These are phyloP conservation scores for Trichophaea hybrida DNA, from an alignment of 2,329 filamentous ascomycete genomes.

Conservation along the genomic window DNA sequence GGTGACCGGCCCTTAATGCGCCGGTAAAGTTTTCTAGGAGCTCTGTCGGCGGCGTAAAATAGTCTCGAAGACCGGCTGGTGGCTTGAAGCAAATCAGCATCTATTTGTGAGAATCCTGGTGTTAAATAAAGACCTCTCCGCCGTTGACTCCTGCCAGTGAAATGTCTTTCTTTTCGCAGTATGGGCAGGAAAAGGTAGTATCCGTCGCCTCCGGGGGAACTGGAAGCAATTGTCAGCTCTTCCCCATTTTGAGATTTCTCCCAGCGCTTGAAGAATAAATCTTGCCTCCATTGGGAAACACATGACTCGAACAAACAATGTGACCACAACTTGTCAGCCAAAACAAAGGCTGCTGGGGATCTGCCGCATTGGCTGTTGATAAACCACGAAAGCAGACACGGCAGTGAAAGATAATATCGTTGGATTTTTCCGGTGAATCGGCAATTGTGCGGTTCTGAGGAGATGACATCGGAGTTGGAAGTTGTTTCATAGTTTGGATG, in stretches of 20 bases:
- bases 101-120: background rate
- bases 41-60: slow-evolving; percentile 14
- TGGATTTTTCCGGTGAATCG: slow-evolving; percentile 1
- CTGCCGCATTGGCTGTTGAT: background rate
- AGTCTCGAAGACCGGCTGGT: slow-evolving; percentile 17
- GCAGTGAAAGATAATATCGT: slow-evolving; percentile 19
- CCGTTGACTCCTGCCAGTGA: slow-evolving; percentile 16
- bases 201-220: slow-evolving; percentile 15
- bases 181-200: slow-evolving; percentile 19
- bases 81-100: slow-evolving; percentile 6
- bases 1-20: slow-evolving; percentile 17
- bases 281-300: slow-evolving; percentile 21
- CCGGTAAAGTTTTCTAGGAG: slow-evolving; percentile 18
- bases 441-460: background rate
- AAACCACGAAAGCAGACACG: slow-evolving; percentile 14
- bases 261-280: background rate
- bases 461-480: background rate
- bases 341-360: slow-evolving; percentile 6
- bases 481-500: background rate
- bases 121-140: slow-evolving; percentile 17
- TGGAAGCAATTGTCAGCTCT: background rate
- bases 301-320: slow-evolving; percentile 18
- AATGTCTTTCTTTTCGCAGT: slow-evolving; percentile 16
- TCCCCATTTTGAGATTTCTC: background rate
- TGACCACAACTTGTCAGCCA: slow-evolving; percentile 24